Conservation (phyloP, 495 filamentous ascomycete species). For the Talaromyces borbonicus region DNA sequence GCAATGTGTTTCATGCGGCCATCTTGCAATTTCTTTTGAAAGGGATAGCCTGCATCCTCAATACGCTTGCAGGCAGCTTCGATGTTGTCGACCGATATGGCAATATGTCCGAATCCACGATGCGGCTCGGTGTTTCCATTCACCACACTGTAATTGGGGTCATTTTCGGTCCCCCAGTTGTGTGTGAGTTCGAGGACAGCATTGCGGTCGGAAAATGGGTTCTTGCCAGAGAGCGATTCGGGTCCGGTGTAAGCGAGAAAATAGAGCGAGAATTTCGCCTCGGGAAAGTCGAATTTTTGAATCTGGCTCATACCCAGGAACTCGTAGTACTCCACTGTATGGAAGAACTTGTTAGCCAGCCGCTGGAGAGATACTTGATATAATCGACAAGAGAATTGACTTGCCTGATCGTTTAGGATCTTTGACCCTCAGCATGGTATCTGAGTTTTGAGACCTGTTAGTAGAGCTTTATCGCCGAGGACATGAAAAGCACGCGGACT, state of each 20-base stretch:
- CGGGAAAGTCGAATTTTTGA: slow-evolving; percentile 60
- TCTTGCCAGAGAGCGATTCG: slow-evolving; percentile 62
- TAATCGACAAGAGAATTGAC: neutral
- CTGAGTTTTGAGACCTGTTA: slow-evolving; percentile 17
- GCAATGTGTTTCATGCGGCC: slow-evolving; percentile 84
- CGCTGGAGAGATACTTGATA: neutral
- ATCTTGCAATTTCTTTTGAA: slow-evolving; percentile 88
- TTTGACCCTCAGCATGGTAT: slow-evolving; percentile 81
- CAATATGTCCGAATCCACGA: slow-evolving; percentile 84
- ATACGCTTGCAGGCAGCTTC: slow-evolving; percentile 80
- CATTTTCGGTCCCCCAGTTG: slow-evolving; percentile 90
- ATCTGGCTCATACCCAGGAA: slow-evolving; percentile 83
- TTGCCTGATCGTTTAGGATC: slow-evolving; percentile 74
- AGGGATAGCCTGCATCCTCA: slow-evolving; percentile 80
- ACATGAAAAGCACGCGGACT: slow-evolving; percentile 14
- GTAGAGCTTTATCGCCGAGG: slow-evolving; percentile 6
- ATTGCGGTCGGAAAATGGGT: slow-evolving; percentile 75
- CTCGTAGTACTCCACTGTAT: slow-evolving; percentile 79
- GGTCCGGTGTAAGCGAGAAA: slow-evolving; percentile 53
- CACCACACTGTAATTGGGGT: slow-evolving; percentile 69
- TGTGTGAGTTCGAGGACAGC: slow-evolving; percentile 90
- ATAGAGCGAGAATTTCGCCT: slow-evolving; percentile 77
- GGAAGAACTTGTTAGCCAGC: neutral
- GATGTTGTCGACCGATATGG: slow-evolving; percentile 82
- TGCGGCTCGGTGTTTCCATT: slow-evolving; percentile 86